phyloP scores from a whole-genome alignment of 1,284 basidiomycete genomes.

The Naganishia cerealis region DNA sequence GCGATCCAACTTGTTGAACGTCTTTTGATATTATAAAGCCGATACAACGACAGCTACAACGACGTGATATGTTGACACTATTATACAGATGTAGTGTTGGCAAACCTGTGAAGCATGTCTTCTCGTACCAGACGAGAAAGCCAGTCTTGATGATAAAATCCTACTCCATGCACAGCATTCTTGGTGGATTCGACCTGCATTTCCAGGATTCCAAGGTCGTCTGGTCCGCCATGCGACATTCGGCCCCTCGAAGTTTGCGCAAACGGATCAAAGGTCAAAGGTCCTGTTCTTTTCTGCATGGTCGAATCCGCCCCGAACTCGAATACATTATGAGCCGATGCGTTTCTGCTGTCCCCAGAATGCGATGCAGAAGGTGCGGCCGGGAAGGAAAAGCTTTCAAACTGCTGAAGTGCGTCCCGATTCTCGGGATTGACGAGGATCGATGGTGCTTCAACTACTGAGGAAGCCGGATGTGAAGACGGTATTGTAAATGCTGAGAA shows the following conservation, averaged over 20 bases:
- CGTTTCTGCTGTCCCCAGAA: not conserved
- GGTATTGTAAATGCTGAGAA: conserved; percentile 36
- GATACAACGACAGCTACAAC: conserved; percentile 23
- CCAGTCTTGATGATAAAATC: conserved; percentile 17
- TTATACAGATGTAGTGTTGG: conserved; percentile 7
- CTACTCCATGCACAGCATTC: conserved; percentile 1
- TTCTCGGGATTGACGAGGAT: conserved; percentile 17
- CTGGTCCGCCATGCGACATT: not conserved
- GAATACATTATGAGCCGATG: not conserved
- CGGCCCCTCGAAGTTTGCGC: not conserved
- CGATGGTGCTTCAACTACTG: conserved; percentile 1
- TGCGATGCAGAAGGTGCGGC: not conserved
- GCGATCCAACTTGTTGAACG: not conserved
- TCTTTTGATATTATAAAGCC: not conserved
- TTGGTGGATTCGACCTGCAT: not conserved
- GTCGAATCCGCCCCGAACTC: not conserved
- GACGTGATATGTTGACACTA: not conserved
- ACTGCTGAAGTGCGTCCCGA: conserved; percentile 10
- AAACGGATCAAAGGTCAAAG: not conserved
- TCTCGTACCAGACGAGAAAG: conserved; percentile 14
- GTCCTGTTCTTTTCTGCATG: not conserved
- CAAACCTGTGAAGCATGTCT: conserved; percentile 10
- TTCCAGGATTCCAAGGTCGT: not conserved
- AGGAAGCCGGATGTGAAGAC: not conserved
- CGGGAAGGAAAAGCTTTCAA: conserved; percentile 14